Conservation (phyloP, 371 early-diverging fungal genomes). For the Massospora cicadina region DNA sequence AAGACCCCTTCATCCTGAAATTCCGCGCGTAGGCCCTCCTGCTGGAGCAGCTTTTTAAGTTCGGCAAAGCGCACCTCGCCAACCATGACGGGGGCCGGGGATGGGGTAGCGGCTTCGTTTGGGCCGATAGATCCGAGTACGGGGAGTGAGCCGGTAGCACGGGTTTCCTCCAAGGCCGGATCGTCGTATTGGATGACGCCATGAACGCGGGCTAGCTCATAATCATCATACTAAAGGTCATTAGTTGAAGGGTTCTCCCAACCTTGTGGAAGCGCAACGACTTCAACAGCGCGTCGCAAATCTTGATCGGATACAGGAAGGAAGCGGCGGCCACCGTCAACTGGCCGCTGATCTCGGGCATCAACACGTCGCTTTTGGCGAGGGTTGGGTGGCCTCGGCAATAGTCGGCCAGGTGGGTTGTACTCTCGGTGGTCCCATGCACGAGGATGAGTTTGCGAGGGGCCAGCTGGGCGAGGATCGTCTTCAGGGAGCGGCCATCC, state of each 20-base stretch:
- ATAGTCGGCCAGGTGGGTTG: not conserved
- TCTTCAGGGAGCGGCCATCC: not conserved
- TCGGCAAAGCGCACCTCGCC: not conserved
- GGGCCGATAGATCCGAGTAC: not conserved
- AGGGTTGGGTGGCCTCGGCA: not conserved
- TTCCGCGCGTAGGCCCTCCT: not conserved
- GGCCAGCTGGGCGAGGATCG: not conserved
- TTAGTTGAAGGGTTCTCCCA: not conserved
- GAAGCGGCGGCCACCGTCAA: not conserved
- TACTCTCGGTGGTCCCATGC: not conserved
- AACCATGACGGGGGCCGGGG: not conserved
- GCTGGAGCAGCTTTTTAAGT: not conserved
- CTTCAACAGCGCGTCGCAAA: not conserved
- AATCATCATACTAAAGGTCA: not conserved
- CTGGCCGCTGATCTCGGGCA: not conserved
- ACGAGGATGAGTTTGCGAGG: not conserved
- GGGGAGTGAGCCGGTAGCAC: not conserved
- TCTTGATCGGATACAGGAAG: not conserved
- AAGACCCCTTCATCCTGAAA: constrained; percentile 1
- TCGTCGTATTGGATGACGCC: not conserved
- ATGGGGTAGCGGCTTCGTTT: not conserved
- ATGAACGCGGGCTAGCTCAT: not conserved
- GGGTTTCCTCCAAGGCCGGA: not conserved
- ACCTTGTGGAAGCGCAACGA: not conserved
- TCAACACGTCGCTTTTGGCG: not conserved